Percentiles rank a stretch among this genome's conserved stretches.
These are phyloP conservation scores for Fusarium sp. DNA, from an alignment of 2,329 filamentous ascomycete genomes.

Conservation along the genomic window DNA sequence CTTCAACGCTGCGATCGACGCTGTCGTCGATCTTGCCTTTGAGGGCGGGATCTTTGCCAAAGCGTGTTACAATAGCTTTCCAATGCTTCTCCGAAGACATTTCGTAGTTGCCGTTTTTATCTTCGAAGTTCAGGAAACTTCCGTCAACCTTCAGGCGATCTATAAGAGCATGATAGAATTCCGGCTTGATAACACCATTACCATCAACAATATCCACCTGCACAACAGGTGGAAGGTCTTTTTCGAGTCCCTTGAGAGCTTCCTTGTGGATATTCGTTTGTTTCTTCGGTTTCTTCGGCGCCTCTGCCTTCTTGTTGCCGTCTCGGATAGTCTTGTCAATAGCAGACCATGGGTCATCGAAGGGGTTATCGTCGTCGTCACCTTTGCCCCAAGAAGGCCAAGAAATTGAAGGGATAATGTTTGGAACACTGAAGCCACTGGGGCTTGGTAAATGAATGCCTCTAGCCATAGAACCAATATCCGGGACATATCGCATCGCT, in stretches of 20 bases:
- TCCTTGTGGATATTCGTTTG: constrained; percentile 52
- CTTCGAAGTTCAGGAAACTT: constrained; percentile 60
- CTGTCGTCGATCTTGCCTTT: constrained; percentile 45
- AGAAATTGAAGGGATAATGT: constrained; percentile 44
- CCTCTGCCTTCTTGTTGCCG: constrained; percentile 48
- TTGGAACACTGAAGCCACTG: constrained; percentile 36
- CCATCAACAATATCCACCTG: constrained; percentile 67
- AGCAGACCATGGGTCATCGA: constrained; percentile 18
- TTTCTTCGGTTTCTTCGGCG: constrained; percentile 41
- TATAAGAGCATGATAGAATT: constrained; percentile 74
- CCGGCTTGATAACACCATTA: constrained; percentile 64
- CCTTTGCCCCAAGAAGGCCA: constrained; percentile 42
- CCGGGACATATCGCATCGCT: constrained; percentile 2
- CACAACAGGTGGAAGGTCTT: constrained; percentile 67
- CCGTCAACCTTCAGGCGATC: constrained; percentile 64
- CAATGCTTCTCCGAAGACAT: constrained; percentile 61
- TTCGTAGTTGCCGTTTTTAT: constrained; percentile 53
- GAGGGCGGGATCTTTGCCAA: constrained; percentile 53
- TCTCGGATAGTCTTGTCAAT: constrained; percentile 34
- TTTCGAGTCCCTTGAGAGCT: constrained; percentile 58
- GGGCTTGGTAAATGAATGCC: constrained; percentile 29
- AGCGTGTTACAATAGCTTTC: constrained; percentile 58
- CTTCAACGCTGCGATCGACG: constrained; percentile 45
- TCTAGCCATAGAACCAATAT: constrained; percentile 5
- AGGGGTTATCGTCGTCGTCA: constrained; percentile 28